Base-by-base conservation (phyloP, 257 asterid species). In the Ajuga chamaepitys region DNA sequence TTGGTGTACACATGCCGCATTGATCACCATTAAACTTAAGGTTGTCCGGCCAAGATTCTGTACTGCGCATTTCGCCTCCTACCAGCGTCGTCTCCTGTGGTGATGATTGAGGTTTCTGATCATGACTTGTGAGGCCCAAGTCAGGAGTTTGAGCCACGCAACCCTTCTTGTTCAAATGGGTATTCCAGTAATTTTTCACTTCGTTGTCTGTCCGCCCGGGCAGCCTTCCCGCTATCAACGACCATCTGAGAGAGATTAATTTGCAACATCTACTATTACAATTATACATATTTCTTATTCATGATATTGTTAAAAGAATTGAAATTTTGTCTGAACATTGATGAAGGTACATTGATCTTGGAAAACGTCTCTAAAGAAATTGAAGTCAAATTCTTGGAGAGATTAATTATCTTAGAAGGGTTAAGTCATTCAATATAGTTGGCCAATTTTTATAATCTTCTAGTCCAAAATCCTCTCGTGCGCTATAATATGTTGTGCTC, bases 151-250 rank as follows among this genome's bases (percentile, higher is more conserved):
- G 75, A 55, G 64, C 62, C 58, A 66, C 20, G 7, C 71, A 21
- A 52, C 78, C 44, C 61, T 67, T 72, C 83, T 81, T 83, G 77
- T 74, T 79, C 86, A 83, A 78, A 81, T 83, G 86, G 35, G 89
- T 83, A 73, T 83, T 83, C 89, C 89, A 83, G 44, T 80, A 83
- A 65, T 83, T 83, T 40, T 78, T 84, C 1, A 81, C 87, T 64
- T 84, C 89, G 45, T 84, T 84, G 64, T 84, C 89, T 3, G 89
- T 84, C 58, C 89, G 82, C 0, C 89, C 89, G 0, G 89, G 89
- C 4, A 84, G 82, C 58, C 86, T 64, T 2, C 88, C 88, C 8
- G 89, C 89, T 25, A 83, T 83, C 71, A 83, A 66, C 18, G 89
- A 78, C 89, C 89, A 83, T 26, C 89, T 83, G 62, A 21, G 4